Evolutionary conservation across 371 early-diverging fungal genomes (phyloP), one percentile per base, ranked within the genome.

Genomic region (Actinomortierella ambigua): DNA sequence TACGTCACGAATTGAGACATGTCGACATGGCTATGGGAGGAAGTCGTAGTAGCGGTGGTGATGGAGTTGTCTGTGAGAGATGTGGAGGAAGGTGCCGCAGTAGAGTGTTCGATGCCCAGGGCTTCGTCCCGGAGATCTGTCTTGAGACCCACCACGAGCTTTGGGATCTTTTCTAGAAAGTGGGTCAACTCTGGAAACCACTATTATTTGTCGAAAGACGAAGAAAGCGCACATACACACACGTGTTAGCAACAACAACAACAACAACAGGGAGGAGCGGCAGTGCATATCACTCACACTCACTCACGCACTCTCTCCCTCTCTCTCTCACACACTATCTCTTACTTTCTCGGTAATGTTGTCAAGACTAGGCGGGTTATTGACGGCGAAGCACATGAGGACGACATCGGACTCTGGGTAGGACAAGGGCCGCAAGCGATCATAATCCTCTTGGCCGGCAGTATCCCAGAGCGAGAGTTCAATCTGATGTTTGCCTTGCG

Each of bases 321-420:
- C 29, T 22, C n/a, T 54, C 48, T 46, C 29, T 44, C 22, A 52
- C 11, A 23, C 22, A 49, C n/a, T 22, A 42, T 39, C 26, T 27
- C 15, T 53, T 76, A 80, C 82, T 71, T 87, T 87, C 55, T 89
- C 87, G 55, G 78, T 79, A 22, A 96, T 88, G 76, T 94, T 96
- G 13, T 93, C 88, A 17, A 94, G 82, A 46, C 92, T 90, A 67
- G 90, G 90, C 23, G 90, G 90, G 11, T 90, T 84, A 69, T 93
- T 93, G 46, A 94, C 83, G 11, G 88, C 69, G 63, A 86, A 94
- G 55, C 93, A 93, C 40, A 97, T 93, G 28, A 97, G 79, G 50
- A 97, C 85, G 17, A 94, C 91, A 77, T 95, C 86, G 0, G 94
- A 88, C 68, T 93, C 97, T 28, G 93, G 93, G 76, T 95, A 97